Conservation (phyloP, 2,329 filamentous ascomycete species). For the Exophiala phaeomuriformis region DNA sequence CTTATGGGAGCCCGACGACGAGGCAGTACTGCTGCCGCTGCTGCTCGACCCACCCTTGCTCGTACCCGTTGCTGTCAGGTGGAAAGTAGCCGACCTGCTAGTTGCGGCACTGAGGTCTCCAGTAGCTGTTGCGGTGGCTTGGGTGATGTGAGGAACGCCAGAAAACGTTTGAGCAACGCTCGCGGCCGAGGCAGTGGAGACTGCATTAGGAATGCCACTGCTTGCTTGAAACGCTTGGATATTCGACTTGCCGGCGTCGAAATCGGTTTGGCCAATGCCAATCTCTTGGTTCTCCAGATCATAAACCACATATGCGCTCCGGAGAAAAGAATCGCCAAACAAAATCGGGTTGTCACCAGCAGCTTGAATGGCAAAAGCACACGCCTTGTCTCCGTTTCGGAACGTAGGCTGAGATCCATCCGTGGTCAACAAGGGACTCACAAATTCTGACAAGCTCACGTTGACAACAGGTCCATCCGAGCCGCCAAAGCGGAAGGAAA, state of each 20-base stretch:
- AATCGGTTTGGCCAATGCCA: slow-evolving; percentile 58
- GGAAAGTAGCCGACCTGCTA: slow-evolving; percentile 21
- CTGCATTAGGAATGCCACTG: slow-evolving; percentile 19
- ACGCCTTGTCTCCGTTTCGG: slow-evolving; percentile 49
- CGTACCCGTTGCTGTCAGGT: slow-evolving; percentile 6
- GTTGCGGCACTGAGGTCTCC: slow-evolving; percentile 11
- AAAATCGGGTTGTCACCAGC: slow-evolving; percentile 51
- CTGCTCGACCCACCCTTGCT: slow-evolving; percentile 8
- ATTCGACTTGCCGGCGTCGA: slow-evolving; percentile 12
- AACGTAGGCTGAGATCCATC: slow-evolving; percentile 47
- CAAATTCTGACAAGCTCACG: slow-evolving; percentile 46
- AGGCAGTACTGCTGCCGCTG: neutral
- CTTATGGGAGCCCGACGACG: too few relatives aligned
- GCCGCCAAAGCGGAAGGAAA: slow-evolving; percentile 49
- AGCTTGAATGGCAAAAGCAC: slow-evolving; percentile 61
- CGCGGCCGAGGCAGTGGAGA: slow-evolving; percentile 19
- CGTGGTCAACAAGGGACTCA: slow-evolving; percentile 49
- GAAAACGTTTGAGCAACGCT: slow-evolving; percentile 29
- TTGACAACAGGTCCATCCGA: slow-evolving; percentile 30
- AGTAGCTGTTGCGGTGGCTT: slow-evolving; percentile 14
- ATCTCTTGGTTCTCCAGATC: slow-evolving; percentile 66
- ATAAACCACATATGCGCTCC: slow-evolving; percentile 69
- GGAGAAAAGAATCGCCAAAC: slow-evolving; percentile 66
- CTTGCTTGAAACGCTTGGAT: slow-evolving; percentile 18
- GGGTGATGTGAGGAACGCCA: slow-evolving; percentile 21